Percentiles rank a stretch among this genome's conserved stretches.
Conservation (phyloP, 495 filamentous ascomycete species). For the Recurvomyces mirabilis region DNA sequence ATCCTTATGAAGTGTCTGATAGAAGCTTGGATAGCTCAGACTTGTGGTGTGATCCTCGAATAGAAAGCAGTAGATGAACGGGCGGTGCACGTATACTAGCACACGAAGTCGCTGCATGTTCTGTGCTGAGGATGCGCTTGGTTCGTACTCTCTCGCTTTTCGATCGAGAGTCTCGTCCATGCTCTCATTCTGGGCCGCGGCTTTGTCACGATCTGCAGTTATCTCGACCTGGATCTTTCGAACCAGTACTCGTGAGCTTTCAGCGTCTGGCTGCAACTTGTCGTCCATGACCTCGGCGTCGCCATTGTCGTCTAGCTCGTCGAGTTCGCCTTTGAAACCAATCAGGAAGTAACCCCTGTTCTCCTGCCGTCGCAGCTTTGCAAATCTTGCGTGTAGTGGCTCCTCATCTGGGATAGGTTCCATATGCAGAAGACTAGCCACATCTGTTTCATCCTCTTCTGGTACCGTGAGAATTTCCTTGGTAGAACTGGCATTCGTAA, state of each 20-base stretch:
- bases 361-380: slow-evolving; percentile 25
- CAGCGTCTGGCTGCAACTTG: slow-evolving; percentile 33
- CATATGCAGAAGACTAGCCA: slow-evolving; percentile 19
- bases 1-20: slow-evolving; percentile 71
- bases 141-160: not conserved
- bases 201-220: not conserved
- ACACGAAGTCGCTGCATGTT: slow-evolving; percentile 47
- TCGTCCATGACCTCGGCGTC: slow-evolving; percentile 25
- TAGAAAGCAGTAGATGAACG: slow-evolving; percentile 85
- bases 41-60: slow-evolving; percentile 61
- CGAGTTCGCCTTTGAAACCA: slow-evolving; percentile 53
- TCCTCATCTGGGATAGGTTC: slow-evolving; percentile 33
- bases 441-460: no score
- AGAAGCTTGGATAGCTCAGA: slow-evolving; percentile 58
- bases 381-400: slow-evolving; percentile 19
- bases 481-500: no score
- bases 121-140: not conserved
- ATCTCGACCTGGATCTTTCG: slow-evolving; percentile 41
- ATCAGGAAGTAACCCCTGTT: slow-evolving; percentile 55
- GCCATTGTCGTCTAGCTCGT: slow-evolving; percentile 32
- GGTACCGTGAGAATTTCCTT: no score
- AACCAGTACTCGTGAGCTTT: slow-evolving; percentile 34
- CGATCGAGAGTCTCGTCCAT: not conserved
- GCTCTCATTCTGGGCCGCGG: not conserved
- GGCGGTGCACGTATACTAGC: slow-evolving; percentile 64